A percentile compares a stretch with the other conserved stretches of the same genome.
These are phyloP conservation scores for Leccinum arenicola DNA, from an alignment of 768 basidiomycete species.

Conservation along the genomic window DNA sequence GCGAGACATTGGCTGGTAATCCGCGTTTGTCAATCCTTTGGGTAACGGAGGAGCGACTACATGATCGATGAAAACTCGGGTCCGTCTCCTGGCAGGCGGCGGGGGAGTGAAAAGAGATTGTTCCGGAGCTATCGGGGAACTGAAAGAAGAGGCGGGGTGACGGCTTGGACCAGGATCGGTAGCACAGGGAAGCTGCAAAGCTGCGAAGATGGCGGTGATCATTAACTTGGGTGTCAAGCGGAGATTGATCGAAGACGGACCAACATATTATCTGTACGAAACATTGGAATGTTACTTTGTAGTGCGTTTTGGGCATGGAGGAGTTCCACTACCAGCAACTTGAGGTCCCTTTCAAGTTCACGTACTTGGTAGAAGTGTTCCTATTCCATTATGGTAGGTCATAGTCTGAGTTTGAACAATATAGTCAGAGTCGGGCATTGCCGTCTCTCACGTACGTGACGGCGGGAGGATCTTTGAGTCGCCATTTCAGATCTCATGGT, in stretches of 20 bases:
- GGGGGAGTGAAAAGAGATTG: conserved; percentile 32
- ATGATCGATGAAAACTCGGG: conserved; percentile 12
- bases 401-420: not conserved
- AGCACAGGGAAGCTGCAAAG: not conserved
- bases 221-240: not conserved
- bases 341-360: too few relatives aligned
- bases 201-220: conserved; percentile 8
- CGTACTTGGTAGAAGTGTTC: too few relatives aligned
- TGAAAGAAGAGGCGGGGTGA: not conserved
- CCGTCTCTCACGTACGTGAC: too few relatives aligned
- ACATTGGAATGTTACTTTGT: conserved; percentile 11
- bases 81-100: conserved; percentile 12
- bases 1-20: conserved; percentile 14
- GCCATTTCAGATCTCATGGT: too few relatives aligned
- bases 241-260: conserved; percentile 20
- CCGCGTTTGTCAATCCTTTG: conserved; percentile 17
- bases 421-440: not conserved
- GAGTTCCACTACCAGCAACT: too few relatives aligned
- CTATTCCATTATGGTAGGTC: too few relatives aligned
- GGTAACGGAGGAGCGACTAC: conserved; percentile 23
- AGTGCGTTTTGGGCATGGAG: not conserved
- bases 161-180: conserved; percentile 7
- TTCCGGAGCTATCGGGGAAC: conserved; percentile 11
- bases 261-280: conserved; percentile 3
- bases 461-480: too few relatives aligned